phyloP scores from a whole-genome alignment of 768 basidiomycete species.

The Stropharia rugosoannulata region DNA sequence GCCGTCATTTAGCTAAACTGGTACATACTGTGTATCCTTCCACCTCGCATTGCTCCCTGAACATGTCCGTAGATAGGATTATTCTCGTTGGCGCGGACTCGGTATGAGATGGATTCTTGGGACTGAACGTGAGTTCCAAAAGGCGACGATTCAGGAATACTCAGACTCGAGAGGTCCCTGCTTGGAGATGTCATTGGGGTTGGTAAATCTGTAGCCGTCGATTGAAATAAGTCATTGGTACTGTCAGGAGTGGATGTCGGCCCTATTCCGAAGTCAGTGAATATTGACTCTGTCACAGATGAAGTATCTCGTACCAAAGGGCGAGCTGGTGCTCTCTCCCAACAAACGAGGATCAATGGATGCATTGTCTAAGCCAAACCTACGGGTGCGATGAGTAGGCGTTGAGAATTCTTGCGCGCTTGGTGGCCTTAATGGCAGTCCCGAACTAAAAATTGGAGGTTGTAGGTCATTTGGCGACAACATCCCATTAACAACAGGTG shows the following conservation, averaged over 20 bases:
- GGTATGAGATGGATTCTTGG: background rate
- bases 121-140: background rate
- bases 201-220: too few relatives aligned
- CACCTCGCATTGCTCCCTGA: background rate
- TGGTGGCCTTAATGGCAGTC: background rate
- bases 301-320: too few relatives aligned
- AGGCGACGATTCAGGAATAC: too few relatives aligned
- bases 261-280: too few relatives aligned
- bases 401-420: background rate
- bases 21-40: background rate
- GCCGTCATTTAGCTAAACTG: too few relatives aligned
- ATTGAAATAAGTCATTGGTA: too few relatives aligned
- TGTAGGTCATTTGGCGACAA: background rate
- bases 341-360: background rate
- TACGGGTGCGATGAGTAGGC: background rate
- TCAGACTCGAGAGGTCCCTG: too few relatives aligned
- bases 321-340: background rate
- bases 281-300: too few relatives aligned
- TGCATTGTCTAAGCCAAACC: background rate
- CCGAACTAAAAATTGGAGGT: background rate
- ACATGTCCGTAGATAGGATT: background rate
- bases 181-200: too few relatives aligned
- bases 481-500: background rate
- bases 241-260: too few relatives aligned
- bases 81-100: background rate